These are phyloP conservation scores for Ramaria sp. DNA, from an alignment of 768 basidiomycete genomes.

Conservation along the genomic window DNA sequence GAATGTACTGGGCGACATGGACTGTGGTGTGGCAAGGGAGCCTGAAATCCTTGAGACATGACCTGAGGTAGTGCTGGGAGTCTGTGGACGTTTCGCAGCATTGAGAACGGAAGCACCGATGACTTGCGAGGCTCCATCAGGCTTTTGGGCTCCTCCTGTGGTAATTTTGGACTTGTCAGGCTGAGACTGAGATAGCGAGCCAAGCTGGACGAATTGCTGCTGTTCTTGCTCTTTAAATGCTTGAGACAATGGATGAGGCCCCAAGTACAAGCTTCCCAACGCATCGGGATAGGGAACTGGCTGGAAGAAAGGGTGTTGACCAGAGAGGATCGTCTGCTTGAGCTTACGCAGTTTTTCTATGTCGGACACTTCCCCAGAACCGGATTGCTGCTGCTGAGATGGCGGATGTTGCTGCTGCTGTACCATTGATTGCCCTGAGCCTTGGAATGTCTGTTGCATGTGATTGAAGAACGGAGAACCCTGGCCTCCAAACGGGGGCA, in stretches of 20 bases:
- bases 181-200: neutral
- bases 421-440: neutral
- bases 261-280: constrained; percentile 56
- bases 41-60: neutral
- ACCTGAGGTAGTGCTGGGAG: neutral
- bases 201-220: neutral
- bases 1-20: neutral
- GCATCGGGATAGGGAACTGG: constrained; percentile 54
- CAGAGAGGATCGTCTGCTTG: constrained; percentile 59
- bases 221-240: neutral
- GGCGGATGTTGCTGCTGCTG: neutral
- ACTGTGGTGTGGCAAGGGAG: neutral
- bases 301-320: constrained; percentile 63
- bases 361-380: constrained; percentile 26
- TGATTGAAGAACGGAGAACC: neutral
- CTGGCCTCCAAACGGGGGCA: neutral
- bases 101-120: neutral
- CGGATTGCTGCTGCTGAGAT: neutral
- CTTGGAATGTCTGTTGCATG: neutral
- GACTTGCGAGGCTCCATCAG: neutral
- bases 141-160: neutral
- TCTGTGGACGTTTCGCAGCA: neutral
- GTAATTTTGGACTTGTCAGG: neutral
- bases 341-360: constrained; percentile 67
- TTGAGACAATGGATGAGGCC: constrained; percentile 24